Base-by-base conservation (phyloP, 1,139 yeast species). In the Diutina sp. region DNA sequence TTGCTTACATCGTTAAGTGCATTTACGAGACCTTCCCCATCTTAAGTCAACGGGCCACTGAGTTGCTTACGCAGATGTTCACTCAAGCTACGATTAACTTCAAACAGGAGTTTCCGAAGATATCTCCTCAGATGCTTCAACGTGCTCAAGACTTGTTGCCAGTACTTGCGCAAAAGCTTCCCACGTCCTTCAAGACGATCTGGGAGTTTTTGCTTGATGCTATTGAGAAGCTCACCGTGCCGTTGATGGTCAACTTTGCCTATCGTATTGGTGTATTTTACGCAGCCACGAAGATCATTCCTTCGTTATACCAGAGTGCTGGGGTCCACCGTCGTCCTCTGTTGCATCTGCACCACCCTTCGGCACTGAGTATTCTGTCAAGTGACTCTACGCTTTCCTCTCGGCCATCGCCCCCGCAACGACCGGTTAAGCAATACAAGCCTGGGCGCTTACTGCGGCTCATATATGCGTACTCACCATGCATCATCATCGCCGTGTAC, bases 211-310 rank as follows among this genome's bases (percentile, higher is more conserved):
- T 87, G 56, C 69, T 79, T 28, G 82, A 84, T 57, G 88, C 96
- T 1, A 73, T 83, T 35, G 83, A 83, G 57, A 87, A 91, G 46
- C 77, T 93, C 55, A 87, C 96, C 0, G 83, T 95, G 7, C 89
- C 96, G 2, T 84, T 93, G 29, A 72, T 90, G 48, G 77, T 90
- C 45, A 90, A 90, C 62, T 74, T 93, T 62, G 90, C 90, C 2
- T 91, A 88, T 66, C 79, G 99, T 64, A 82, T 93, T 30, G 79
- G 89, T 2, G 96, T 91, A 4, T 90, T 91, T 64, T 90, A 89
- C 66, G 90, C 96, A 1, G 97, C 98, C 5, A 88, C 97, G 16
- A 85, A 95, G 67, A 90, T 93, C 60, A 89, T 93, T 28, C 98
- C 99, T 1, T 84, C 89, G 25, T 72, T 90, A 59, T 74, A 76